Evolutionary conservation across 2,329 filamentous ascomycete genomes (phyloP).

Genomic region (Sarocladiaceae sp.): DNA sequence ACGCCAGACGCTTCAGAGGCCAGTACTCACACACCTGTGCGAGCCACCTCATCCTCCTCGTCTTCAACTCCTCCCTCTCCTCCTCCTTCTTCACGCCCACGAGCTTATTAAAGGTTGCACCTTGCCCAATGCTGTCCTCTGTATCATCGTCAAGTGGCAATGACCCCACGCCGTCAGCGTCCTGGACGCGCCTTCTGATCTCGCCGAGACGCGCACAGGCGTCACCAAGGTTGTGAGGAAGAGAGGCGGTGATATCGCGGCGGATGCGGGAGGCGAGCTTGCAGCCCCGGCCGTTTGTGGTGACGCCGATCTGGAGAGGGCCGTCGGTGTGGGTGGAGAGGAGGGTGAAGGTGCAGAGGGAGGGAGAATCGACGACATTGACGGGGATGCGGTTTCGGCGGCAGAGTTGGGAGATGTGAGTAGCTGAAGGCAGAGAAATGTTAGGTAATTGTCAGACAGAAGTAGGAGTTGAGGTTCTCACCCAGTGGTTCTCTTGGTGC

Average conservation of each 20-base stretch:
- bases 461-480: constrained; percentile 17
- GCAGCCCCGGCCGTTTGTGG: constrained; percentile 90
- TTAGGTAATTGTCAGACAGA: not conserved
- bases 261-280: constrained; percentile 86
- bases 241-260: constrained; percentile 74
- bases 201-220: constrained; percentile 75
- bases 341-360: constrained; percentile 82
- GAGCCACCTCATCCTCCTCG: constrained; percentile 83
- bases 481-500: constrained; percentile 38
- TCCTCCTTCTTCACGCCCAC: constrained; percentile 69
- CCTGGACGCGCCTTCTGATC: constrained; percentile 62
- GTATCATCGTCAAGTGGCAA: constrained; percentile 27
- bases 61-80: constrained; percentile 69
- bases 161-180: constrained; percentile 51
- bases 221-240: constrained; percentile 68
- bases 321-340: constrained; percentile 86
- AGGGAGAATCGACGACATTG: constrained; percentile 83
- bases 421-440: not conserved
- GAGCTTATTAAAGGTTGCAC: constrained; percentile 76
- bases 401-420: constrained; percentile 68
- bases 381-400: constrained; percentile 76
- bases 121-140: constrained; percentile 66
- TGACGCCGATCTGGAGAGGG: constrained; percentile 89
- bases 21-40: constrained; percentile 98
- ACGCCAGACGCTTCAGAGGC: constrained; percentile 77